These are phyloP conservation scores for Scedosporium apiospermum DNA, from an alignment of 2,329 filamentous ascomycete genomes.

Conservation along the genomic window DNA sequence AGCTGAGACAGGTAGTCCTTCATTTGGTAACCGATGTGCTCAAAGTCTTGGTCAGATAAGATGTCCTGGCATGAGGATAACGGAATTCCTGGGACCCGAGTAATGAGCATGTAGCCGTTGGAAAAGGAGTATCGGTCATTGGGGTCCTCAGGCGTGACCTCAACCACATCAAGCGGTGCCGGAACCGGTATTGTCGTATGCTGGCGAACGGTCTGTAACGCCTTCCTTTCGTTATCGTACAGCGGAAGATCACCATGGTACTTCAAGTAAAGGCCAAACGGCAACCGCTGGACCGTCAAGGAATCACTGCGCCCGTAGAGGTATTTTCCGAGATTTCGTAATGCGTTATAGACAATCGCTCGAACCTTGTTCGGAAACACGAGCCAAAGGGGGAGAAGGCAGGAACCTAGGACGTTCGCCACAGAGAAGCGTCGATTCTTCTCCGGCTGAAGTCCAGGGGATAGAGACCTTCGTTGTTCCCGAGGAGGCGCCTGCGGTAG, in stretches of 20 bases:
- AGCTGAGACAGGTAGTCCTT: slow-evolving; percentile 17
- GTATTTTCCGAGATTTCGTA: not conserved
- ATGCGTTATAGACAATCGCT: not conserved
- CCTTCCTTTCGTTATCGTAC: not conserved
- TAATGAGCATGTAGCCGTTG: not conserved
- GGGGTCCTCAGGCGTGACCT: too few species aligned
- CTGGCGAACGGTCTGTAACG: not conserved
- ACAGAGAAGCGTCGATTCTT: not conserved
- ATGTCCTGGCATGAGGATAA: slow-evolving; percentile 11
- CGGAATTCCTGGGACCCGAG: not conserved
- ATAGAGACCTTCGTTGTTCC: not conserved
- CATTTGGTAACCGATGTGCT: slow-evolving; percentile 15
- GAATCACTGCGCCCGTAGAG: not conserved
- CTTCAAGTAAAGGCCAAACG: not conserved
- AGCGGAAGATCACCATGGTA: not conserved
- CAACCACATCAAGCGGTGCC: not conserved
- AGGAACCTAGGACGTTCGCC: not conserved
- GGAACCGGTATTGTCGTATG: not conserved
- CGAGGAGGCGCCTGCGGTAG: not conserved
- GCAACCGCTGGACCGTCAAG: not conserved
- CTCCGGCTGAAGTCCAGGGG: too few species aligned
- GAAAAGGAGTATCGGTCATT: not conserved
- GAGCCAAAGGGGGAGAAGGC: not conserved
- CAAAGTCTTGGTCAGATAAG: slow-evolving; percentile 16
- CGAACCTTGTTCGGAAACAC: not conserved